Base-by-base conservation (phyloP, 768 basidiomycete species). In the Phylloporus arenicola region DNA sequence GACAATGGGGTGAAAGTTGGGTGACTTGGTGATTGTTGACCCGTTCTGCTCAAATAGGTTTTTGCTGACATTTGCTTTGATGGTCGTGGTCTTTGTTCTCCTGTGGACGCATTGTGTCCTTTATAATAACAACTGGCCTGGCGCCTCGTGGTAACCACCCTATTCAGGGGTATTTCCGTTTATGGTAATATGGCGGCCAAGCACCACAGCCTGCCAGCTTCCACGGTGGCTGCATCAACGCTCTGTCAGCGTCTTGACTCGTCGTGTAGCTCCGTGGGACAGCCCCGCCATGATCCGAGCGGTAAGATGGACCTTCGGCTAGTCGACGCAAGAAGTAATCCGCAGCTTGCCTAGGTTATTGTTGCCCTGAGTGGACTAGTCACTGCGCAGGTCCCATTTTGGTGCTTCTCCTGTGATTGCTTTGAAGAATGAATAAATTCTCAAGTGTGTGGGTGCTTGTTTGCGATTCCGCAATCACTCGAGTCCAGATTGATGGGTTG, bases 101-200 rank as follows among this genome's bases (percentile, higher is more conserved):
- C 27, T 49, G 48, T 56, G 57, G 52, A 45, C 41, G 39, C 54
- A 50, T 64, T 59, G 53, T 50, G 34, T 57, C 48, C 37, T 56
- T 65, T 68, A 58, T 64, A 53, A 24, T 20, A 7, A 17, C n/a
- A n/a, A n/a, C n/a, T 20, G 12, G n/a, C 24, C 19, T 34, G 22
- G 25, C n/a, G 9, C 45, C 53, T 51, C 59, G 27, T 50, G 52
- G 60, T 30, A 22, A 45, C 50, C 53, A 40, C 48, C 49, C 38
- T n/a, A 30, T 13, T 54, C 62, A 63, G 62, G 62, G 60, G 63
- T 2, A n/a, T 41, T 54, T 39, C 63, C 51, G 53, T 58, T 60
- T 69, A 39, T 46, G 55, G 54, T 13, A 11, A 49, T 20, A 48
- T 62, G 54, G 54, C 45, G 54, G 51, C 17, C 24, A 17, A 53